Conservation (phyloP, 148 eudicot species). For the Chenopodium formosanum region DNA sequence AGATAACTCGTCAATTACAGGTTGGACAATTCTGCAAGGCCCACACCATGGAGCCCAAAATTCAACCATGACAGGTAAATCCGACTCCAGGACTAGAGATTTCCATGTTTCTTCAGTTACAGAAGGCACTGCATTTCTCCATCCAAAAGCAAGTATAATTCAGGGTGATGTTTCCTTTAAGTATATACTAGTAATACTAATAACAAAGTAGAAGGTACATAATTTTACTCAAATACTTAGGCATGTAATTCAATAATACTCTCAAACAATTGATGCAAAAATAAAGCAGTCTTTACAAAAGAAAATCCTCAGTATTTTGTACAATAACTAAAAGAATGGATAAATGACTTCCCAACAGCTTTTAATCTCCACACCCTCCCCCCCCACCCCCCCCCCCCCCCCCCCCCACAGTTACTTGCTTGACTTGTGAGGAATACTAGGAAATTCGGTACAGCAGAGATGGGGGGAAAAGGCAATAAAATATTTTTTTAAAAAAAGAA, state of each 20-base stretch:
- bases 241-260: neutral
- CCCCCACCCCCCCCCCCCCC: neutral
- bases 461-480: neutral
- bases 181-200: neutral
- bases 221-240: neutral
- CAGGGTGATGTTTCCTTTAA: conserved; percentile 10
- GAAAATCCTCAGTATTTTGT: neutral
- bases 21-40: conserved; percentile 88
- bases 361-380: too few relatives aligned
- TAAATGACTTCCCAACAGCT: neutral
- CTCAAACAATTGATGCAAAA: neutral
- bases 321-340: too few relatives aligned
- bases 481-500: neutral
- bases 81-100: conserved; percentile 56
- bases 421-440: neutral
- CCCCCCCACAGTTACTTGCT: neutral
- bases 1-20: conserved; percentile 76
- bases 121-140: conserved; percentile 56
- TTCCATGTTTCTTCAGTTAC: conserved; percentile 61
- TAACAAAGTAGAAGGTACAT: neutral
- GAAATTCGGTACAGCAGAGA: neutral
- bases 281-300: neutral
- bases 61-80: conserved; percentile 65
- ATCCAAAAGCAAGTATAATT: conserved; percentile 16
- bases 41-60: conserved; percentile 99